Conservation (phyloP, 257 asterid species). For the Mentha longifolia region DNA sequence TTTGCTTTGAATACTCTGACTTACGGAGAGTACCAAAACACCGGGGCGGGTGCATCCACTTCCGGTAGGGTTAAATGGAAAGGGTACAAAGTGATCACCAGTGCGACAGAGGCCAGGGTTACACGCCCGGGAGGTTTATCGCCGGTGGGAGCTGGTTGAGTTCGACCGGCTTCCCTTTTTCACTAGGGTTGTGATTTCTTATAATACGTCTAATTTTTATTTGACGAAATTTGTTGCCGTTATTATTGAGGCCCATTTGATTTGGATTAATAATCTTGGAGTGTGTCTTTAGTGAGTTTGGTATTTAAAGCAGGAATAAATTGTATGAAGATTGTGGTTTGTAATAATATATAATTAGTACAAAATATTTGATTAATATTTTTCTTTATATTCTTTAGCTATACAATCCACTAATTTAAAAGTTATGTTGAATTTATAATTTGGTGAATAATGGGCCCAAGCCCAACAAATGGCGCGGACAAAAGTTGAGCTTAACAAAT, state of each 20-base stretch:
- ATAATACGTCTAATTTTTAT: not conserved
- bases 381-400: too few species aligned
- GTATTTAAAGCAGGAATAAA: constrained; percentile 6
- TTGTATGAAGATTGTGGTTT: not conserved
- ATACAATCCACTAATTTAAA: too few species aligned
- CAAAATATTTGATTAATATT: too few species aligned
- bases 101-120: constrained; percentile 64
- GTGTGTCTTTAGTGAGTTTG: not conserved
- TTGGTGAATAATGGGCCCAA: too few species aligned
- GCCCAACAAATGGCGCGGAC: too few species aligned
- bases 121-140: constrained; percentile 53
- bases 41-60: constrained; percentile 65
- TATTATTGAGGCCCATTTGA: not conserved
- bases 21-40: constrained; percentile 62
- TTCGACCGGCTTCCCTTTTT: constrained; percentile 62
- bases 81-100: constrained; percentile 63
- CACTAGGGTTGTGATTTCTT: constrained; percentile 44
- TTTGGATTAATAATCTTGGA: not conserved
- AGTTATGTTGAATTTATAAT: too few species aligned
- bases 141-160: constrained; percentile 69
- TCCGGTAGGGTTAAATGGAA: constrained; percentile 58
- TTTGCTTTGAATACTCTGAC: constrained; percentile 59
- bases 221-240: not conserved
- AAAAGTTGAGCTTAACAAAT: too few species aligned
- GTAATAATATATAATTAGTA: not conserved